Evolutionary conservation across 768 basidiomycete genomes (phyloP).

Genomic region (Panellus pusillus): DNA sequence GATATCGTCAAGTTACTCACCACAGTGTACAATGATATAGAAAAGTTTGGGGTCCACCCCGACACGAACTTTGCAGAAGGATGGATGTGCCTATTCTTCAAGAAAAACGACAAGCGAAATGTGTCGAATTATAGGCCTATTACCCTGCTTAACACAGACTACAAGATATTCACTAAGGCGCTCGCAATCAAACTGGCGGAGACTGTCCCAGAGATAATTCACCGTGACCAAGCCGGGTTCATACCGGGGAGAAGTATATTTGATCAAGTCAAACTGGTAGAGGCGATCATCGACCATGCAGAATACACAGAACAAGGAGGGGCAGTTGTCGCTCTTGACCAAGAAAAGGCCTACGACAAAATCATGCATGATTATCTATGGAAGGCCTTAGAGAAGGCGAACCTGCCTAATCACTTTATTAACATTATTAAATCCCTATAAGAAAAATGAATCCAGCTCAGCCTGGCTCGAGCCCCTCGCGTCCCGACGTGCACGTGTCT

Average conservation of each 20-base stretch:
- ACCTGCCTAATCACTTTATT: too few relatives aligned
- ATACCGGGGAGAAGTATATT: slow-evolving; percentile 23
- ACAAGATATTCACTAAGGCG: slow-evolving; percentile 6
- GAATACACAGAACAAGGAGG: slow-evolving; percentile 14
- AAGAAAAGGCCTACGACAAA: too few relatives aligned
- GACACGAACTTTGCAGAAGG: slow-evolving; percentile 2
- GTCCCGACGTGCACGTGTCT: too few relatives aligned
- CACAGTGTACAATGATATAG: slow-evolving; percentile 1
- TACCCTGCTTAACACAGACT: slow-evolving; percentile 2
- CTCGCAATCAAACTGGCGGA: not conserved
- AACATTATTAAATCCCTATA: too few relatives aligned
- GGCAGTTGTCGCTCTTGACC: too few relatives aligned
- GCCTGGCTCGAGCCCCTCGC: too few relatives aligned
- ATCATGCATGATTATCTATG: too few relatives aligned
- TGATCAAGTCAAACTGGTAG: slow-evolving; percentile 22
- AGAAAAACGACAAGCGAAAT: slow-evolving; percentile 1
- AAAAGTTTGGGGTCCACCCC: not conserved
- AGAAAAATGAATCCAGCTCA: too few relatives aligned
- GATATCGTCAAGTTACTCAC: not conserved
- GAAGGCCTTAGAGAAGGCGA: too few relatives aligned
- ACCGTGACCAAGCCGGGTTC: slow-evolving; percentile 23
- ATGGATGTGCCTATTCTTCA: slow-evolving; percentile 3
- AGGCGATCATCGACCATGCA: slow-evolving; percentile 11
- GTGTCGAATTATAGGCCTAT: slow-evolving; percentile 2
- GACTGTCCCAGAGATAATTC: not conserved